Evolutionary conservation across 306 rosid genomes (phyloP).

Genomic region (Leucaena leucocephala): DNA sequence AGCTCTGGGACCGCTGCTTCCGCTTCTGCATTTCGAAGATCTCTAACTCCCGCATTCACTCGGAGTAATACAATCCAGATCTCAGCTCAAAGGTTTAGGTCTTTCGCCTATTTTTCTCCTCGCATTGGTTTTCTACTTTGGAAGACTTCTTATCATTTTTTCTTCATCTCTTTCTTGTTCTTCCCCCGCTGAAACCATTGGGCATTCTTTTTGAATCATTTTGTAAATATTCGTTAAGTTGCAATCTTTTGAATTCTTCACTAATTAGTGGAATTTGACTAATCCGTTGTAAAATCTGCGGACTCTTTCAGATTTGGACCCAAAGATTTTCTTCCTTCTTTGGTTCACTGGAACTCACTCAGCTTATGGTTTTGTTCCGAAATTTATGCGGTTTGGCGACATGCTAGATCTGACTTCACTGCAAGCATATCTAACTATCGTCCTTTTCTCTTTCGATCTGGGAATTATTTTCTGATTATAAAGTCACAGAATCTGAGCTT

Average conservation of each 20-base stretch:
- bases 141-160: constrained; percentile 15
- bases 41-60: constrained; percentile 19
- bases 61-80: constrained; percentile 43
- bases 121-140: not conserved
- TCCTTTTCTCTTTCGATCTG: constrained; percentile 31
- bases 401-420: constrained; percentile 51
- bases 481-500: not conserved
- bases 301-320: constrained; percentile 11
- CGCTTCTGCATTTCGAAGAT: constrained; percentile 32
- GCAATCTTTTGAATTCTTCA: not conserved
- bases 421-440: constrained; percentile 4
- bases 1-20: not conserved
- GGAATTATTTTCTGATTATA: constrained; percentile 13
- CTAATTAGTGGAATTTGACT: constrained; percentile 5
- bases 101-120: not conserved
- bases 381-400: constrained; percentile 15
- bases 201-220: not conserved
- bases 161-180: not conserved
- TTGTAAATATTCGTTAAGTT: not conserved
- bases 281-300: not conserved
- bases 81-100: constrained; percentile 39
- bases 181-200: not conserved
- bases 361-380: not conserved
- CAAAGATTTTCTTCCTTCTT: constrained; percentile 10
- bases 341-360: constrained; percentile 24